A percentile compares a stretch with the other conserved stretches of the same genome.
Conservation (phyloP, 345 rosid species). For the Psidium friedrichsthalianum region DNA sequence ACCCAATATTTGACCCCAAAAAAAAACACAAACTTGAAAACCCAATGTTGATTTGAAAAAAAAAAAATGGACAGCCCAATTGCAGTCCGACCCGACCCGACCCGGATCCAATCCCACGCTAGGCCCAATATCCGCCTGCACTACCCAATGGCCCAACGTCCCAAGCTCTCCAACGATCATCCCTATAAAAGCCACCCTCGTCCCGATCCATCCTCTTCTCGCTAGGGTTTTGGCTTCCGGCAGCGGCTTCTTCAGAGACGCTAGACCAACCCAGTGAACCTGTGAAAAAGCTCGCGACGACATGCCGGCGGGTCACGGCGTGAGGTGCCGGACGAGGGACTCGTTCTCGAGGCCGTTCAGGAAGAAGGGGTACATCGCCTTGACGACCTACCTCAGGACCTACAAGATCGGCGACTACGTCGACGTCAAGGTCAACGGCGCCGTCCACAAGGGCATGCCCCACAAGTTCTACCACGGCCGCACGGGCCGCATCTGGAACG, state of each 20-base stretch:
- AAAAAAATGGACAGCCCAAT: neutral
- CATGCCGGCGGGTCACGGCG: slow-evolving; percentile 76
- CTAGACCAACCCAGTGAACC: neutral
- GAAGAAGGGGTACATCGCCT: slow-evolving; percentile 69
- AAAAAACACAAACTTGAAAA: too few species aligned
- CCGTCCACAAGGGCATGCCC: slow-evolving; percentile 79
- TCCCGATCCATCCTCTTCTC: accelerated
- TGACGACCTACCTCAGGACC: slow-evolving; percentile 53
- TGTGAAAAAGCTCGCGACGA: neutral
- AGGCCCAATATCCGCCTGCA: neutral
- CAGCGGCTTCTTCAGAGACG: neutral
- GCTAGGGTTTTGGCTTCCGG: neutral
- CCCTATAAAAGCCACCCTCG: neutral
- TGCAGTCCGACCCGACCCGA: neutral
- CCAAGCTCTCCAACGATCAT: neutral
- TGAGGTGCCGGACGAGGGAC: slow-evolving; percentile 54
- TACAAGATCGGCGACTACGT: slow-evolving; percentile 61
- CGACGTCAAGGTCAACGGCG: slow-evolving; percentile 72
- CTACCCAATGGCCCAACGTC: neutral
- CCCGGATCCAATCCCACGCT: neutral
- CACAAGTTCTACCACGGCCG: slow-evolving; percentile 84
- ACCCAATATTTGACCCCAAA: too few species aligned
- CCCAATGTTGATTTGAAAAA: too few species aligned
- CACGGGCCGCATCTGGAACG: slow-evolving; percentile 73
- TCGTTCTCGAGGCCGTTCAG: slow-evolving; percentile 57